Evolutionary conservation across 257 asterid genomes (phyloP), one percentile per base, ranked within the genome.

Genomic region (Forsythia suspensa): DNA sequence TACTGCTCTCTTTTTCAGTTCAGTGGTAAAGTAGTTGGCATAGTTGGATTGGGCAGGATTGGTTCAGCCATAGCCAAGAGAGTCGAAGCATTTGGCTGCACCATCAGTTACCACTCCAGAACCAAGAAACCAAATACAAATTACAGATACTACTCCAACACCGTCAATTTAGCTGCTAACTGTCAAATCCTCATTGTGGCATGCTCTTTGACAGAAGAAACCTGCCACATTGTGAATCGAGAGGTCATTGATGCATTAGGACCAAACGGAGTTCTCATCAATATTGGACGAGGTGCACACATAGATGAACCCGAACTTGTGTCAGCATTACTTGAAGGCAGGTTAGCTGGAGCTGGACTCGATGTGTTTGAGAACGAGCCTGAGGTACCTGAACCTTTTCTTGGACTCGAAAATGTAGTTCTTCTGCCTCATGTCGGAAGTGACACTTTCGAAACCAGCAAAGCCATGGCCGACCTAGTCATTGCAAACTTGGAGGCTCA

Each of bases 61-160:
- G 98, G 98, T 40, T 88, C 92, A 57, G 95, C 97, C 80, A 88
- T 93, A 29, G 96, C 97, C 40, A 90, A 72, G 77, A 85, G 97
- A 80, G 97, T 89, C 18, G 90, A 85, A 88, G 98, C 92, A 71
- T 93, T 93, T 63, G 91, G 90, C 40, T 93, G 97, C 80, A 42
- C 83, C 20, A 77, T 93, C 29, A 81, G 89, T 71, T 93, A 91
- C 86, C 76, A 84, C 74, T 91, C 97, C 4, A 85, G 94, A 72
- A 78, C 94, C 6, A 80, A 40, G 39, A 93, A 93, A 83, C 83
- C 81, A 12, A 72, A 77, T 57, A 74, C 84, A 63, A 80, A 38
- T 13, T 88, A 92, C 85, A 88, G 77, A 72, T 85, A 81, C 70
- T 86, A 86, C 44, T 20, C 94, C 11, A 69, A 68, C 42, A 88